phyloP scores from a whole-genome alignment of 1,284 basidiomycete species.

The Heimioporus punctisporus region DNA sequence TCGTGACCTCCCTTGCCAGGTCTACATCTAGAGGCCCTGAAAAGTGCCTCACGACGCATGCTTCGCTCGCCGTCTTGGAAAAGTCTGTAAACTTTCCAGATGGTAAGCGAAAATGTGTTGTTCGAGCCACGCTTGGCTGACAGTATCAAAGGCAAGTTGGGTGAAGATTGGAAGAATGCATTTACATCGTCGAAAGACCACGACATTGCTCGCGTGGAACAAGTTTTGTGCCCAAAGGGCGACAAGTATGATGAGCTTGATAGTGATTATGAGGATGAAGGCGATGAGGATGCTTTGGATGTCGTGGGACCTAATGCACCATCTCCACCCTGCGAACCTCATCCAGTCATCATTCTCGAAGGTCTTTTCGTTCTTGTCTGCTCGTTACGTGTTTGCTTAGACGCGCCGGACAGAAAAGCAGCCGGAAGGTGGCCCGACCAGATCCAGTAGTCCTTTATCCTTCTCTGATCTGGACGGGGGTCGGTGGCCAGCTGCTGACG shows the following conservation, averaged over 20 bases:
- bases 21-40: background rate
- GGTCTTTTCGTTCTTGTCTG: slow-evolving; percentile 4
- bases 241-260: slow-evolving; percentile 25
- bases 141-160: slow-evolving; percentile 7
- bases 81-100: slow-evolving; percentile 9
- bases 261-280: slow-evolving; percentile 29
- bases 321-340: background rate
- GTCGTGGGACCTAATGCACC: background rate
- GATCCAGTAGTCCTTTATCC: slow-evolving; percentile 6
- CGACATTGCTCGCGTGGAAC: no score
- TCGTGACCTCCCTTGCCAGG: slow-evolving; percentile 11
- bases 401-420: slow-evolving; percentile 2
- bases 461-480: slow-evolving; percentile 10
- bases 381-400: background rate
- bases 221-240: slow-evolving; percentile 10
- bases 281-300: slow-evolving; percentile 12
- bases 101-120: slow-evolving; percentile 7
- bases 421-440: background rate
- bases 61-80: slow-evolving; percentile 18
- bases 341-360: background rate
- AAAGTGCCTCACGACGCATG: slow-evolving; percentile 9
- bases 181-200: no score
- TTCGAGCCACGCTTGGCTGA: slow-evolving; percentile 3
- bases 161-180: slow-evolving; percentile 13
- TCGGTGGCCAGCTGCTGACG: background rate